Percentiles rank a stretch among this genome's conserved stretches.
These are phyloP conservation scores for Mycena floridula DNA, from an alignment of 768 basidiomycete genomes.

Conservation along the genomic window DNA sequence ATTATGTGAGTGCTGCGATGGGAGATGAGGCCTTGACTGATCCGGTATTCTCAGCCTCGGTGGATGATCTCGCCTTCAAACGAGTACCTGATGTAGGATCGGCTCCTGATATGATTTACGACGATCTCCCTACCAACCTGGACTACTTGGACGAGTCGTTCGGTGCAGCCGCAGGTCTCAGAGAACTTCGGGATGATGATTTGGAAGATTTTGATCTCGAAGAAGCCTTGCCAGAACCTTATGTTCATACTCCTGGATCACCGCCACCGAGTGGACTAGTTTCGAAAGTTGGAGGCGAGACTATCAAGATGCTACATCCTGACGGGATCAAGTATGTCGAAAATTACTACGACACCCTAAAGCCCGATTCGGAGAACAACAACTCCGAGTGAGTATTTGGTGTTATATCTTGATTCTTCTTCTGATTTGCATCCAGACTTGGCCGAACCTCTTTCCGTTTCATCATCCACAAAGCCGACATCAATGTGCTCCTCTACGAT, in stretches of 20 bases:
- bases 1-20: constrained; percentile 26
- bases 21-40: not conserved
- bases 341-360: constrained; percentile 64
- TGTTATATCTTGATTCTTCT: constrained; percentile 1
- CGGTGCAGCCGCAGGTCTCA: constrained; percentile 69
- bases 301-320: constrained; percentile 67
- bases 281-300: constrained; percentile 75
- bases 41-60: constrained; percentile 40
- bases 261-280: constrained; percentile 35
- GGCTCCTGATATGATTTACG: constrained; percentile 82
- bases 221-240: constrained; percentile 19
- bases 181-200: constrained; percentile 68
- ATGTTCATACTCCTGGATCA: constrained; percentile 15
- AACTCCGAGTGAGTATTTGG: constrained; percentile 36
- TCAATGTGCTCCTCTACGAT: constrained; percentile 75
- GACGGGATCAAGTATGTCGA: constrained; percentile 65
- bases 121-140: constrained; percentile 84
- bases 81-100: constrained; percentile 69
- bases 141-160: constrained; percentile 87
- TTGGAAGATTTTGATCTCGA: constrained; percentile 56
- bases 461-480: constrained; percentile 53
- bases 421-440: constrained; percentile 21
- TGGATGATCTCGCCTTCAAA: constrained; percentile 82
- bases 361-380: constrained; percentile 45
- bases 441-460: constrained; percentile 45